A percentile compares a stretch with the other conserved stretches of the same genome.
phyloP scores from a whole-genome alignment of 1,139 yeast genomes.

The Wickerhamomyces sp. region DNA sequence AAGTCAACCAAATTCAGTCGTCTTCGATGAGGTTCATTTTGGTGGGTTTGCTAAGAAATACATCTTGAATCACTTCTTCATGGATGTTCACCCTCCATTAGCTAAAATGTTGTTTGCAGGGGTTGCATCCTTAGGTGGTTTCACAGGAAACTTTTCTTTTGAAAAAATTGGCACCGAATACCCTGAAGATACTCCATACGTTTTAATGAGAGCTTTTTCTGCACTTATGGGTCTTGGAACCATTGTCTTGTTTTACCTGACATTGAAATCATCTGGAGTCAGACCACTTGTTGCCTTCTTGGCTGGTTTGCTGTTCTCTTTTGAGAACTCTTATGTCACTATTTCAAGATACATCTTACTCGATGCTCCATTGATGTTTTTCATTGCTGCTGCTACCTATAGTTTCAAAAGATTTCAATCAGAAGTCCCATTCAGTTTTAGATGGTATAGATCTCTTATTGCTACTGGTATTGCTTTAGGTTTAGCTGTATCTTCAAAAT shows the following conservation, averaged over 20 bases:
- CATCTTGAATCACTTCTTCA: slow-evolving; percentile 66
- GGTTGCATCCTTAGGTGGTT: slow-evolving; percentile 68
- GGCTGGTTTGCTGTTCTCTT: slow-evolving; percentile 60
- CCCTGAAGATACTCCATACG: slow-evolving; percentile 64
- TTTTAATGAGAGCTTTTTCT: slow-evolving; percentile 81
- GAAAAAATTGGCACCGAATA: slow-evolving; percentile 62
- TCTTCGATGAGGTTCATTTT: slow-evolving; percentile 88
- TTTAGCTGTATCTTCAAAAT: slow-evolving; percentile 81
- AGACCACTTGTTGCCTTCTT: slow-evolving; percentile 68
- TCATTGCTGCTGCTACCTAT: slow-evolving; percentile 83
- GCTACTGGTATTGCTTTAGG: slow-evolving; percentile 83
- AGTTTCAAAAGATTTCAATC: slow-evolving; percentile 78
- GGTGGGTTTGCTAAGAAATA: slow-evolving; percentile 78
- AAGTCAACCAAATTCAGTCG: slow-evolving; percentile 71
- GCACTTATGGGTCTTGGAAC: slow-evolving; percentile 81
- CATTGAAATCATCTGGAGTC: slow-evolving; percentile 83
- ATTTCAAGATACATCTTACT: slow-evolving; percentile 85
- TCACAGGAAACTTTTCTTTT: slow-evolving; percentile 70
- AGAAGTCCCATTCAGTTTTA: slow-evolving; percentile 61
- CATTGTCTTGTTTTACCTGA: slow-evolving; percentile 68
- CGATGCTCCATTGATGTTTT: slow-evolving; percentile 87
- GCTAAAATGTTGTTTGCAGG: slow-evolving; percentile 87
- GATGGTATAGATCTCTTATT: slow-evolving; percentile 68
- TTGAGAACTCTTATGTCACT: slow-evolving; percentile 85
- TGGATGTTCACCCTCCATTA: slow-evolving; percentile 95